Conservation (phyloP, 2,329 filamentous ascomycete genomes). For the Curvularia sp. region DNA sequence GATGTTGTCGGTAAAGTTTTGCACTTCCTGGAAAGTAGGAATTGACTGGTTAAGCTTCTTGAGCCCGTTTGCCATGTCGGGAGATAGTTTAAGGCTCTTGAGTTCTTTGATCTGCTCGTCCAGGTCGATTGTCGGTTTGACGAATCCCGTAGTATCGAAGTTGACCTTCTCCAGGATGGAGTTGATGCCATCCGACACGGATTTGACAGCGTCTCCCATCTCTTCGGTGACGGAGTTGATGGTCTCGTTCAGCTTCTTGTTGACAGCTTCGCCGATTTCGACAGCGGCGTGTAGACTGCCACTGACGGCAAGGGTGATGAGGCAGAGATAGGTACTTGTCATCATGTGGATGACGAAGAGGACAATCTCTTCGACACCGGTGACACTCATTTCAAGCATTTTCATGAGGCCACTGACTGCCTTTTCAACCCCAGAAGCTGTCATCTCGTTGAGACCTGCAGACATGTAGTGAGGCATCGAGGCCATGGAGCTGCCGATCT, state of each 20-base stretch:
- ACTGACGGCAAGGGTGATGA: slow-evolving; percentile 82
- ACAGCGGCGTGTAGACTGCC: slow-evolving; percentile 78
- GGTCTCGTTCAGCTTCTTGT: slow-evolving; percentile 66
- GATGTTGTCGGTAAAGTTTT: slow-evolving; percentile 78
- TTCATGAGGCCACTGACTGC: slow-evolving; percentile 80
- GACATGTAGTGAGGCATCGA: slow-evolving; percentile 98
- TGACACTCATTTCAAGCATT: slow-evolving; percentile 79
- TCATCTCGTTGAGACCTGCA: slow-evolving; percentile 83
- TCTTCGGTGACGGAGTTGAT: slow-evolving; percentile 65
- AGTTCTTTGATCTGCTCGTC: slow-evolving; percentile 69
- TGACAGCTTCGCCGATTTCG: slow-evolving; percentile 66
- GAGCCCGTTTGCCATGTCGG: slow-evolving; percentile 72
- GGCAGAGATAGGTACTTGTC: slow-evolving; percentile 86
- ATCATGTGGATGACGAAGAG: slow-evolving; percentile 93
- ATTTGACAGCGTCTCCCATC: slow-evolving; percentile 51
- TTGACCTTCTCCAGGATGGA: slow-evolving; percentile 52
- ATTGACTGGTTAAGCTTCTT: slow-evolving; percentile 77
- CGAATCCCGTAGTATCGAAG: slow-evolving; percentile 52
- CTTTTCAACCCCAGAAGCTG: slow-evolving; percentile 79
- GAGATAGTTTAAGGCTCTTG: slow-evolving; percentile 72
- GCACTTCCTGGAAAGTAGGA: slow-evolving; percentile 81
- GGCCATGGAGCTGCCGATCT: slow-evolving; percentile 91
- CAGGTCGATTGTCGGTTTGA: slow-evolving; percentile 68
- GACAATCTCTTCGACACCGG: slow-evolving; percentile 84
- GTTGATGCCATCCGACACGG: slow-evolving; percentile 48